A percentile compares a stretch with the other conserved stretches of the same genome.
phyloP scores from a whole-genome alignment of 805 yeast species.

The Blastobotrys terrestris region DNA sequence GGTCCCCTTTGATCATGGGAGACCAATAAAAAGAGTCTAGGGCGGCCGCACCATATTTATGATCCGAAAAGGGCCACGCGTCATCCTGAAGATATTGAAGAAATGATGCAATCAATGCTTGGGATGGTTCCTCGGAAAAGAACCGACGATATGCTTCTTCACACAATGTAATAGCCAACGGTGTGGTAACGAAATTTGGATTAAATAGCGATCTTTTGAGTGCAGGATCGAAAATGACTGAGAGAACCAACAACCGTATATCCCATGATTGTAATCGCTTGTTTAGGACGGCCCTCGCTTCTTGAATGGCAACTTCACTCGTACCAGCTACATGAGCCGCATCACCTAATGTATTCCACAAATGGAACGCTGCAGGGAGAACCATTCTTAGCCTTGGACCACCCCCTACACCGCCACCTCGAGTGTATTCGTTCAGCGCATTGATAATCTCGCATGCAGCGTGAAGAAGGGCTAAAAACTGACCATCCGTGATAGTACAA shows the following conservation, averaged over 20 bases:
- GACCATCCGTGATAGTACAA: neutral
- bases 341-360: neutral
- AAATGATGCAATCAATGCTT: neutral
- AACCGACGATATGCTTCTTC: conserved; percentile 1
- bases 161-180: neutral
- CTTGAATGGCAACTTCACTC: neutral
- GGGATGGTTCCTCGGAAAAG: neutral
- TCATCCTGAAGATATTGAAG: conserved; percentile 1
- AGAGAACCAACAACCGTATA: neutral
- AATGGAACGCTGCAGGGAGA: neutral
- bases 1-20: conserved; percentile 1
- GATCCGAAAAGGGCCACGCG: conserved; percentile 1
- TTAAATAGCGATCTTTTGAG: neutral
- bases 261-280: conserved; percentile 2
- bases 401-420: neutral
- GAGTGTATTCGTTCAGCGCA: neutral
- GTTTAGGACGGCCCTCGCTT: neutral
- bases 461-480: neutral
- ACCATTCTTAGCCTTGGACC: conserved; percentile 3
- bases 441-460: neutral
- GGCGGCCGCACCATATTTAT: neutral
- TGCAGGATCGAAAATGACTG: conserved; percentile 1
- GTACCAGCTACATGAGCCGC: neutral
- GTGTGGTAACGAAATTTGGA: neutral
- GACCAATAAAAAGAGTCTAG: conserved; percentile 2